Percentiles rank a stretch among this genome's conserved stretches.
Conservation (phyloP, 2,329 filamentous ascomycete genomes). For the Penicillium crustosum region DNA sequence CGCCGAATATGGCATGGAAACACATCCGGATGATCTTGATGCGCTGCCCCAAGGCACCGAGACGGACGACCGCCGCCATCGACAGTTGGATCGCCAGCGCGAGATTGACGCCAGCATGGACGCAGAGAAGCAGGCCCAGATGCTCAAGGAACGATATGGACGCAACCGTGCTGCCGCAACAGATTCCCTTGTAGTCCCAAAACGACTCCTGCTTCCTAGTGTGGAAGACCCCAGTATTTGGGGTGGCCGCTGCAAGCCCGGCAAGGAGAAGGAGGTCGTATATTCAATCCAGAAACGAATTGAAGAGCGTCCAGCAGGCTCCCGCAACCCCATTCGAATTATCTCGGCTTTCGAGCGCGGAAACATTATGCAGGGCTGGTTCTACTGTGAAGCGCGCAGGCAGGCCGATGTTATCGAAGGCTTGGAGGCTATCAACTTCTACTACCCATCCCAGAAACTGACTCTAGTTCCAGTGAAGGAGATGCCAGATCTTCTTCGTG, state of each 20-base stretch:
- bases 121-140: conserved; percentile 87
- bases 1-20: conserved; percentile 82
- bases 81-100: conserved; percentile 88
- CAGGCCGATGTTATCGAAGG: conserved; percentile 83
- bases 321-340: conserved; percentile 78
- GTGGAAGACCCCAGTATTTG: conserved; percentile 96
- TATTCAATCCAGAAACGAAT: conserved; percentile 85
- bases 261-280: conserved; percentile 91
- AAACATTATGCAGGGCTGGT: conserved; percentile 84
- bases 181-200: conserved; percentile 77
- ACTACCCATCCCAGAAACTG: conserved; percentile 85
- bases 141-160: conserved; percentile 83
- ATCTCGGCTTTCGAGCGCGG: conserved; percentile 91
- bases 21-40: conserved; percentile 84
- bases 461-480: conserved; percentile 92
- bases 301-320: conserved; percentile 69
- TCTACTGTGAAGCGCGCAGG: conserved; percentile 89
- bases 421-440: conserved; percentile 79
- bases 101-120: conserved; percentile 86
- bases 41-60: conserved; percentile 72
- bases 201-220: conserved; percentile 82
- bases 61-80: conserved; percentile 86
- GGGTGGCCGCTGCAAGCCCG: conserved; percentile 88
- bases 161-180: conserved; percentile 66
- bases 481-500: conserved; percentile 92